These are phyloP conservation scores for Pythium sp. DNA, from an alignment of 352 stramenopile genomes.

Conservation along the genomic window DNA sequence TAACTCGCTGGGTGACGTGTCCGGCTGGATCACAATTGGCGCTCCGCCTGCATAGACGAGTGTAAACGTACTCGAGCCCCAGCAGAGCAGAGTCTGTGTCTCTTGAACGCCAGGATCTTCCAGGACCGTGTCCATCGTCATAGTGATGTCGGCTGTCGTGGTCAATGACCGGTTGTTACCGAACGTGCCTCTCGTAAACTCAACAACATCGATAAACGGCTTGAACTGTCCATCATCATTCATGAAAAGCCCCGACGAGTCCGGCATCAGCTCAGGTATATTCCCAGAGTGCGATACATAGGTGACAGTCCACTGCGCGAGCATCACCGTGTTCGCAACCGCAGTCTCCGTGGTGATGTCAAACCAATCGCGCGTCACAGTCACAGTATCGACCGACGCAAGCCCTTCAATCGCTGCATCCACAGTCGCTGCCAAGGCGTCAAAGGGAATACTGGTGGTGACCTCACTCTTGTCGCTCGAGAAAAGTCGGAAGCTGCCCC, in stretches of 20 bases:
- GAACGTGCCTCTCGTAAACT: conserved; percentile 48
- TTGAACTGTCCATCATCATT: conserved; percentile 46
- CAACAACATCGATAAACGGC: conserved; percentile 47
- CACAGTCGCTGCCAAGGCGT: conserved; percentile 48
- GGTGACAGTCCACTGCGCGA: conserved; percentile 74
- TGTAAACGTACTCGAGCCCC: conserved; percentile 42
- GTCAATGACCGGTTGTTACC: conserved; percentile 72
- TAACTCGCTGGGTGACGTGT: conserved; percentile 48
- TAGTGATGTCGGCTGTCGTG: conserved; percentile 42
- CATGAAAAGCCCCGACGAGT: conserved; percentile 38
- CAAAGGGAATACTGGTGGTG: conserved; percentile 62
- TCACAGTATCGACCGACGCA: conserved; percentile 72
- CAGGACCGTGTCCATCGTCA: conserved; percentile 47
- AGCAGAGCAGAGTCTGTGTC: conserved; percentile 60
- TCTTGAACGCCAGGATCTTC: conserved; percentile 71
- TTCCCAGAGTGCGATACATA: conserved; percentile 58
- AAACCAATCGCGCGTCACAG: conserved; percentile 73
- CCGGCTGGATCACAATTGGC: conserved; percentile 28
- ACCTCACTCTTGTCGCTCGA: conserved; percentile 41
- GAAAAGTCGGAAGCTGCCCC: conserved; percentile 78
- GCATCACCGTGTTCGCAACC: conserved; percentile 29
- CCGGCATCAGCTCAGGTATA: conserved; percentile 39
- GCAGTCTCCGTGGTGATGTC: conserved; percentile 44
- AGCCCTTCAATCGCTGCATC: conserved; percentile 78
- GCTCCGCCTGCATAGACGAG: conserved; percentile 29